Base-by-base conservation (phyloP, 805 yeast genomes). In the Hanseniaspora jakobsenii region DNA sequence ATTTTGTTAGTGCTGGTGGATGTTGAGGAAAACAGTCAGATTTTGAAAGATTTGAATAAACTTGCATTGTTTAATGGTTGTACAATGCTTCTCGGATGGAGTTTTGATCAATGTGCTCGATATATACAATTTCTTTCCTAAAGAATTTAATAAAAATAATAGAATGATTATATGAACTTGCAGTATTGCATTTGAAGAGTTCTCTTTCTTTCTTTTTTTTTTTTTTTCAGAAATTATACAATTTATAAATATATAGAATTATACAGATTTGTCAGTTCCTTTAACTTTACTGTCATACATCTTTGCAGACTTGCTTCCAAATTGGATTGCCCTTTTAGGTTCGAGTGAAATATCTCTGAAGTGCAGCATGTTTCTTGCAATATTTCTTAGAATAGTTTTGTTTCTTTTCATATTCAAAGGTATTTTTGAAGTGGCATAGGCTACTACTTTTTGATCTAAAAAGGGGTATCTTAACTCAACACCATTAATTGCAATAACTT, bases 231-330 rank as follows among this genome's bases (percentile, higher is more conserved):
- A n/a, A n/a, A n/a, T n/a, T n/a, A n/a, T n/a, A n/a, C n/a, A n/a
- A n/a, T n/a, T n/a, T n/a, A n/a, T n/a, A n/a, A n/a, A n/a, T n/a
- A n/a, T n/a, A n/a, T n/a, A n/a, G n/a, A n/a, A n/a, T n/a, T n/a
- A 43, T 29, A 30, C 14, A 35, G 65, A 45, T 44, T 61, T 53
- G 53, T 80, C 91, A 0, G 87, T 81, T 0, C 97, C 97, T 53
- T 77, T 80, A 32, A 72, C 66, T 52, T 75, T 80, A 3, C 87
- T 79, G 35, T 80, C 73, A 3, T 76, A 69, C 79, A 91, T 76
- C 60, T 89, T 93, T 1, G 99, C 98, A 56, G 94, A 80, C 50
- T 81, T 78, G 0, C 97, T 83, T 0, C 99, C 99, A 60, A 91
- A 91, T 57, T 91, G 98, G 49, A 91, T 86, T 0, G 99, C 99